Percentiles rank a stretch among this genome's conserved stretches.
phyloP scores from a whole-genome alignment of 1,139 yeast genomes.

The Martiniozyma asiatica region DNA sequence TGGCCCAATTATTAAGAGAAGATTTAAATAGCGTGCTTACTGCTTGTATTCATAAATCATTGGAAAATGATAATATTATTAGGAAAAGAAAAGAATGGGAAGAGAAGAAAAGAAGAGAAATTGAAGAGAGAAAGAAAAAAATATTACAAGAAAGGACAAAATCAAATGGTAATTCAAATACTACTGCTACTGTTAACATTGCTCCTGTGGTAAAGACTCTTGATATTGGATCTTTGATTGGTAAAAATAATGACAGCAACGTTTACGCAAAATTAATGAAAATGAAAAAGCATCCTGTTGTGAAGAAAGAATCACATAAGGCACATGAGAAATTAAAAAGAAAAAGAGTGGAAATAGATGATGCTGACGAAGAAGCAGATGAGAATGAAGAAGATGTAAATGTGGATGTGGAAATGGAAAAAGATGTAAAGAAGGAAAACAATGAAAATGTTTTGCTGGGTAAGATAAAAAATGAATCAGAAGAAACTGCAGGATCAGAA shows the following conservation, averaged over 20 bases:
- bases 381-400: conserved; percentile 3
- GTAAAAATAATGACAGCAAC: no score
- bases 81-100: conserved; percentile 29
- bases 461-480: neutral
- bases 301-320: neutral
- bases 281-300: conserved; percentile 13
- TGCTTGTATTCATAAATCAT: no score
- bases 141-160: conserved; percentile 13
- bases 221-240: conserved; percentile 10
- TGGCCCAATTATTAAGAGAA: no score
- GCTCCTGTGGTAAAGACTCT: conserved; percentile 8
- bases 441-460: no score
- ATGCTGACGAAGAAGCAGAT: conserved; percentile 1
- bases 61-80: no score
- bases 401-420: conserved; percentile 1
- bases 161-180: conserved; percentile 1
- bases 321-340: no score
- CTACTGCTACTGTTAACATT: no score
- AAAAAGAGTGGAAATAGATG: conserved; percentile 16
- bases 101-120: conserved; percentile 24
- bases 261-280: no score
- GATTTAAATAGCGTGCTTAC: no score
- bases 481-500: conserved; percentile 1
- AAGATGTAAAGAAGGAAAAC: neutral
- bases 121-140: conserved; percentile 14